Evolutionary conservation across 202 grass and related monocot species (phyloP).

Genomic region (Cymbopogon flexuosus): DNA sequence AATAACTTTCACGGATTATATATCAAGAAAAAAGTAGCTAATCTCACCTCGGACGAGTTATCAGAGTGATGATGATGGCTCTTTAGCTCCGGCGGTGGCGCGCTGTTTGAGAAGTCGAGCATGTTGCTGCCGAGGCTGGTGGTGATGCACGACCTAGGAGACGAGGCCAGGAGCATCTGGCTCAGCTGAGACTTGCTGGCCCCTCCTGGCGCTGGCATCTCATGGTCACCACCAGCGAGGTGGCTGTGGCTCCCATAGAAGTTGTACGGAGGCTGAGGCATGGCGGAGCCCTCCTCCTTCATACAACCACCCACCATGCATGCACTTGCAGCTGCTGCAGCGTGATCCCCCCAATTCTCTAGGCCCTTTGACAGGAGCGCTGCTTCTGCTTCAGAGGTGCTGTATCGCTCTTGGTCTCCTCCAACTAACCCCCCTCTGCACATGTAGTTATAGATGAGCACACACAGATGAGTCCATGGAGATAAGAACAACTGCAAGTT

Average conservation of each 20-base stretch:
- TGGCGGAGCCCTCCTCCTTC: constrained; percentile 41
- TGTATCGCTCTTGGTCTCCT: constrained; percentile 43
- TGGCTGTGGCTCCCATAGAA: constrained; percentile 43
- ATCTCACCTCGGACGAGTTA: constrained; percentile 75
- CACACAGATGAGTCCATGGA: constrained; percentile 38
- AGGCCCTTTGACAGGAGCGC: constrained; percentile 43
- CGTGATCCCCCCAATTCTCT: constrained; percentile 44
- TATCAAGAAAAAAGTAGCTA: neutral
- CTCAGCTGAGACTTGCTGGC: constrained; percentile 57
- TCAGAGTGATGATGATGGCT: constrained; percentile 53
- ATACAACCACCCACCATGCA: constrained; percentile 16
- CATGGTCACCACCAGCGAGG: constrained; percentile 21
- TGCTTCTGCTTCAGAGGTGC: constrained; percentile 16
- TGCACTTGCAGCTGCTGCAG: neutral
- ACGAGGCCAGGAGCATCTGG: constrained; percentile 67
- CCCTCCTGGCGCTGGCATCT: constrained; percentile 36
- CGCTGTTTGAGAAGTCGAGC: constrained; percentile 73
- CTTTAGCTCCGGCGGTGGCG: constrained; percentile 38
- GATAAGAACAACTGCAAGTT: constrained; percentile 37
- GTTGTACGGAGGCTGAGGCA: constrained; percentile 32
- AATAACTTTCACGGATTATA: neutral
- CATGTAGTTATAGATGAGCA: constrained; percentile 25
- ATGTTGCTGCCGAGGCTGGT: constrained; percentile 73
- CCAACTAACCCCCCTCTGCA: constrained; percentile 52
- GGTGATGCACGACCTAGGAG: constrained; percentile 74